phyloP scores from a whole-genome alignment of 2,329 filamentous ascomycete species.

The Clonostachys rosea region DNA sequence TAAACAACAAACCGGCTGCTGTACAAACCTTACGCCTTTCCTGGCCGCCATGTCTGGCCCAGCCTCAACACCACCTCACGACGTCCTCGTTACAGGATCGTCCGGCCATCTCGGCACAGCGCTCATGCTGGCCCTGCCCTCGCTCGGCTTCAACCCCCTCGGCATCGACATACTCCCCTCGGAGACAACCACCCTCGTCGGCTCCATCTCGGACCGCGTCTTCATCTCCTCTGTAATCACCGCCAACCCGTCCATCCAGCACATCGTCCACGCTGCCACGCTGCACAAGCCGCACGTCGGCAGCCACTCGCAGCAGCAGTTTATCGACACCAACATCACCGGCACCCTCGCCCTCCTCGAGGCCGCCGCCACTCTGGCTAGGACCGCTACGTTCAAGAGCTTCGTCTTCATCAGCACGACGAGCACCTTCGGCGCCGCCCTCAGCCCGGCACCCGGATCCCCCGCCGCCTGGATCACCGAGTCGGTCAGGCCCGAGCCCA shows the following conservation, averaged over 20 bases:
- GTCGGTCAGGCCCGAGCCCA: constrained; percentile 28
- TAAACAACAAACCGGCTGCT: background rate
- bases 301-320: constrained; percentile 36
- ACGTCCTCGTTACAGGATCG: constrained; percentile 40
- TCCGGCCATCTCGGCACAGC: constrained; percentile 40
- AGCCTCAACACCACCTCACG: constrained; percentile 5
- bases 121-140: constrained; percentile 34
- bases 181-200: constrained; percentile 20
- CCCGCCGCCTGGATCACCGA: constrained; percentile 41
- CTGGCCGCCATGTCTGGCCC: background rate
- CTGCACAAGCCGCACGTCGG: constrained; percentile 42
- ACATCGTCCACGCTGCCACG: constrained; percentile 38
- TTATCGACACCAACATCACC: constrained; percentile 37
- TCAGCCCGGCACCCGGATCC: constrained; percentile 23
- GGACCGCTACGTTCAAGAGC: constrained; percentile 18
- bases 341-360: constrained; percentile 37
- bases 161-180: constrained; percentile 36
- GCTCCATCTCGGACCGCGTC: constrained; percentile 27
- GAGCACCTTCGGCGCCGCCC: constrained; percentile 34
- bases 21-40: background rate
- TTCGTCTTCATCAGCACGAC: constrained; percentile 42
- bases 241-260: constrained; percentile 20
- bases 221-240: constrained; percentile 24
- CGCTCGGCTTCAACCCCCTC: constrained; percentile 29
- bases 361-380: constrained; percentile 16